Base-by-base conservation (phyloP, 345 rosid species). In the Camelina sativa region DNA sequence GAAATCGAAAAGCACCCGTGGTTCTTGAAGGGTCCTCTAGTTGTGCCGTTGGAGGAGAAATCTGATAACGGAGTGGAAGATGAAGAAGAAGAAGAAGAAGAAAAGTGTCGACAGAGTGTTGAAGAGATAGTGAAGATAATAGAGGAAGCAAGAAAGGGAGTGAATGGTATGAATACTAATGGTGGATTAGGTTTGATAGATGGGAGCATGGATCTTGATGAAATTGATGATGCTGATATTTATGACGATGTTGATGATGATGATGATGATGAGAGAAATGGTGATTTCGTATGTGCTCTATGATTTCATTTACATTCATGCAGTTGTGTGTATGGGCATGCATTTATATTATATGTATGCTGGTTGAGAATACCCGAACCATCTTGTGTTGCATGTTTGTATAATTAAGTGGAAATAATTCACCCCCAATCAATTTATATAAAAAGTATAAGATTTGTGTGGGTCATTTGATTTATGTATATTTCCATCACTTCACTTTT, bases 241-340 rank as follows among this genome's bases (percentile, higher is more conserved):
- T 94, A 89, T 47, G 76, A 59, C 46, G 89, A 82, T 56, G 73
- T 79, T 34, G 85, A 79, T 64, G 94, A 85, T 40, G 85, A 79
- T 64, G 94, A 85, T 40, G 63, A 85, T 34, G 60, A 77, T 0
- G 97, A 86, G 68, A 78, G 82, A 25, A 86, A 88, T 19, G 98
- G 91, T 11, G 98, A 93, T 67, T 93, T 93, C 76, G 97, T 93
- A 22, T 93, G 91, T 77, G 89, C 89, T 11, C 54, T 93, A 40
- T 88, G 80, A 86, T 61, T 62, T 68, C 74, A 22, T 76, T 32
- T 69, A 15, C 17, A 11, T 76, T 7, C 17, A 10, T 51, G 1
- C 54, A 75, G 62, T 69, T 8, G 11, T 40, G 57, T 54, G 20
- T 64, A 41, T 15, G 61, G 25, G 30, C 20, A 58, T 47, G 67